Percentiles rank a stretch among this genome's conserved stretches.
Evolutionary conservation across 192 early-diverging fungal genomes (phyloP).

Genomic region (Gonapodya prolifera): DNA sequence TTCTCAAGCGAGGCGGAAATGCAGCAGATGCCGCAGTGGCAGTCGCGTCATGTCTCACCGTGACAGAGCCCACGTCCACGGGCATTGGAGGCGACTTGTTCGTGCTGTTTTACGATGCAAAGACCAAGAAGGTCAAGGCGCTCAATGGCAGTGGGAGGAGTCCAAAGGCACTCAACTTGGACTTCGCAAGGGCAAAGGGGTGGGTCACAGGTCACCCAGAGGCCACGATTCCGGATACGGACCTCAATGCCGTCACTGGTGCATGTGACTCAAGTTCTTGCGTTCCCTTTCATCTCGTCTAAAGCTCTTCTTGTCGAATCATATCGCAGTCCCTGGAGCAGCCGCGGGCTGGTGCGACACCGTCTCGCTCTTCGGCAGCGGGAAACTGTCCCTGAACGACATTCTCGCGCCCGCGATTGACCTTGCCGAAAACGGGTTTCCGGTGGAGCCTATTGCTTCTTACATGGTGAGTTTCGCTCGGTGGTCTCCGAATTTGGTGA

Average conservation of each 20-base stretch:
- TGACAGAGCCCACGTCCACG: conserved; percentile 56
- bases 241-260: background rate
- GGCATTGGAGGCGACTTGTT: conserved; percentile 77
- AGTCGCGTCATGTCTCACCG: conserved; percentile 51
- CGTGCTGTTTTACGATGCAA: conserved; percentile 61
- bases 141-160: conserved; percentile 52
- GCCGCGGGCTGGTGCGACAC: conserved; percentile 62
- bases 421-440: conserved; percentile 55
- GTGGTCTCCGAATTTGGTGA: too few relatives aligned
- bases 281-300: too few relatives aligned
- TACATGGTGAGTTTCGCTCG: conserved; percentile 21
- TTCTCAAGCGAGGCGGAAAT: background rate
- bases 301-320: conserved; percentile 23
- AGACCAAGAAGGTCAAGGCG: conserved; percentile 31
- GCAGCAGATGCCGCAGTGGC: conserved; percentile 26
- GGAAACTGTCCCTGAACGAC: conserved; percentile 34
- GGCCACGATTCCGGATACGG: background rate
- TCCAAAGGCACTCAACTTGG: conserved; percentile 39
- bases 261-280: too few relatives aligned
- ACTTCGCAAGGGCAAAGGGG: conserved; percentile 18
- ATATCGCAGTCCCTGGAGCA: conserved; percentile 24
- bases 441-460: conserved; percentile 35
- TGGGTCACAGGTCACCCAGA: conserved; percentile 13
- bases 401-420: conserved; percentile 55
- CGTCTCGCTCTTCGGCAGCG: conserved; percentile 46